Evolutionary conservation across 192 early-diverging fungal species (phyloP), one percentile per base, ranked within the genome.

Genomic region (Phlyctochytrium planicorne): DNA sequence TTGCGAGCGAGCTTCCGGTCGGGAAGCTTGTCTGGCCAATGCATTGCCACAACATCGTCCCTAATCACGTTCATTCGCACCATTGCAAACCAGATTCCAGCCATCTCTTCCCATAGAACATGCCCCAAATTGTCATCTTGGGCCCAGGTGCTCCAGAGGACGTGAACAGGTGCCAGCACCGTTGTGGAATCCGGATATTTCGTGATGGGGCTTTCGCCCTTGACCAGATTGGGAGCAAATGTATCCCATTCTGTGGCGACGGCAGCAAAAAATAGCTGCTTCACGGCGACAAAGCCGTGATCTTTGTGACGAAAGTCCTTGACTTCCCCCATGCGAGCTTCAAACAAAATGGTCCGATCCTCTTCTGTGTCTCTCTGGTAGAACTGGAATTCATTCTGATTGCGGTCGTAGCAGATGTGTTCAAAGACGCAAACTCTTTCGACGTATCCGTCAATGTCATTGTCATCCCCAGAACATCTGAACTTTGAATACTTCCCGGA

Each of bases 101-200:
- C 69, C 40, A 76, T 47, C 63, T 76, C 70, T 63, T 76, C 75
- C 64, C 65, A 76, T 2, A 76, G 40, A 14, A 73, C 25, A 40
- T 72, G 69, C 1, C 70, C 75, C 2, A 76, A 40, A 33, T 71
- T 76, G 50, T 72, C 65, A 4, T 63, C 68, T 53, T 59, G 37
- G 4, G 67, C 68, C 75, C 34, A 76, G 47, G 27, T 71, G 65
- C 30, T 35, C 32, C 61, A 76, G 3, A 76, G 25, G 14, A 67
- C 59, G 35, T 75, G 74, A 25, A 69, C 17, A 2, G 2, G 30
- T 12, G 40, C 62, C 31, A 68, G 25, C 32, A 31, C 53, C 30
- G 31, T 12, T 50, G 68, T 65, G 1, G 35, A 23, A 20, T 66
- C 52, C 27, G 59, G 62, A 34, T 59, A 66, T 3, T 27, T 27